Conservation (phyloP, 2,329 filamentous ascomycete genomes). For the Neofusicoccum cordaticola region DNA sequence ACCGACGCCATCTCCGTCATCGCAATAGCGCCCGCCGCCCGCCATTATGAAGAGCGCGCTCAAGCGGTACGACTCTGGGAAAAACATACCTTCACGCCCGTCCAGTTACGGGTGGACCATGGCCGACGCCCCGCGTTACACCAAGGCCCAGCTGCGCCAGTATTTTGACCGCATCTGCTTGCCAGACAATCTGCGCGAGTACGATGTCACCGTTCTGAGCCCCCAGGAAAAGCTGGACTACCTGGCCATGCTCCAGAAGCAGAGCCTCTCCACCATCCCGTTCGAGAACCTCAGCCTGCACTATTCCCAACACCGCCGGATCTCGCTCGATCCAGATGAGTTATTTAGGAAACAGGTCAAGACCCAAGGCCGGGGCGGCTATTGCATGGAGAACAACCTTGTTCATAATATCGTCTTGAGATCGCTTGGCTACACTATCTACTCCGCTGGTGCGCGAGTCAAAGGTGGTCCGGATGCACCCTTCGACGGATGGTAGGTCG, state of each 20-base stretch:
- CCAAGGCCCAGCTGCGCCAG: slow-evolving; percentile 28
- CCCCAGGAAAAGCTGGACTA: slow-evolving; percentile 28
- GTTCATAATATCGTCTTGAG: slow-evolving; percentile 53
- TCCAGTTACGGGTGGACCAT: not conserved
- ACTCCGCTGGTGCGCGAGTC: slow-evolving; percentile 42
- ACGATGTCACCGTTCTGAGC: slow-evolving; percentile 25
- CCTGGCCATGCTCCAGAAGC: slow-evolving; percentile 31
- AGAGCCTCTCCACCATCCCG: slow-evolving; percentile 49
- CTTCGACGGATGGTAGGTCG: slow-evolving; percentile 29
- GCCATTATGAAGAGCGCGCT: slow-evolving; percentile 8
- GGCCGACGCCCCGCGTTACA: slow-evolving; percentile 20
- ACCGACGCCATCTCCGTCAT: slow-evolving; percentile 4
- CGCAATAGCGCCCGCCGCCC: not conserved
- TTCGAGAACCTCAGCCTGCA: slow-evolving; percentile 60
- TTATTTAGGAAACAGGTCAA: slow-evolving; percentile 55
- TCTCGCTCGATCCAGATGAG: slow-evolving; percentile 49
- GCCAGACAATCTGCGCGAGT: slow-evolving; percentile 25
- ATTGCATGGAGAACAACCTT: slow-evolving; percentile 60
- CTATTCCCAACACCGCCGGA: slow-evolving; percentile 36
- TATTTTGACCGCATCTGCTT: slow-evolving; percentile 38
- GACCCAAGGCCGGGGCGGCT: slow-evolving; percentile 51
- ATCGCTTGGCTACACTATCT: slow-evolving; percentile 50
- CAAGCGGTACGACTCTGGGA: slow-evolving; percentile 5
- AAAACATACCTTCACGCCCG: not conserved
- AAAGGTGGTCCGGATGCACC: slow-evolving; percentile 22